Conservation (phyloP, 148 eudicot genomes). For the Rhododendron simsii region DNA sequence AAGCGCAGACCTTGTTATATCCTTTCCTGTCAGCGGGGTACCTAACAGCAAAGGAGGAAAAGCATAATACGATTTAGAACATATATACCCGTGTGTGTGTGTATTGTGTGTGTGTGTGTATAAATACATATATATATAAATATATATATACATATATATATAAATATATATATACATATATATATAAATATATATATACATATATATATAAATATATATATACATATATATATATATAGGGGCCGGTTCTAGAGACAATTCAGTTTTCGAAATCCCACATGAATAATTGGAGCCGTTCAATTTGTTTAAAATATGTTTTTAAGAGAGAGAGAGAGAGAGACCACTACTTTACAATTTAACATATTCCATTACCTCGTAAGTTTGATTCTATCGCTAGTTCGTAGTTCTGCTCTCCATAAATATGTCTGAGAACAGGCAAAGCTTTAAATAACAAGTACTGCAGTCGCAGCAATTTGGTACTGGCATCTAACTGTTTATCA, state of each 20-base stretch:
- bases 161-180: too few species aligned
- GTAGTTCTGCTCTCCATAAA: constrained; percentile 45
- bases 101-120: too few species aligned
- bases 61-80: not conserved
- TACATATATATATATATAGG: too few species aligned
- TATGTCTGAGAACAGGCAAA: constrained; percentile 44
- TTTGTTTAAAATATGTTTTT: too few species aligned
- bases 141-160: too few species aligned
- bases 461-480: constrained; percentile 39
- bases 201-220: too few species aligned
- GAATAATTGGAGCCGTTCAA: too few species aligned
- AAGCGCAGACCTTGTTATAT: constrained; percentile 29
- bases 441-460: constrained; percentile 48
- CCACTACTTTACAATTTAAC: not conserved
- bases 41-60: constrained; percentile 33
- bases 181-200: too few species aligned
- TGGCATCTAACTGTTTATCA: constrained; percentile 24
- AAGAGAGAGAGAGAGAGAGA: not conserved
- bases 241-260: too few species aligned
- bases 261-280: too few species aligned
- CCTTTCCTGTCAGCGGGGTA: constrained; percentile 36
- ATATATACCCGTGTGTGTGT: not conserved
- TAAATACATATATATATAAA: too few species aligned
- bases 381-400: constrained; percentile 54
- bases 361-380: constrained; percentile 35